phyloP scores from a whole-genome alignment of 257 asterid genomes.

The Handroanthus guayacan region DNA sequence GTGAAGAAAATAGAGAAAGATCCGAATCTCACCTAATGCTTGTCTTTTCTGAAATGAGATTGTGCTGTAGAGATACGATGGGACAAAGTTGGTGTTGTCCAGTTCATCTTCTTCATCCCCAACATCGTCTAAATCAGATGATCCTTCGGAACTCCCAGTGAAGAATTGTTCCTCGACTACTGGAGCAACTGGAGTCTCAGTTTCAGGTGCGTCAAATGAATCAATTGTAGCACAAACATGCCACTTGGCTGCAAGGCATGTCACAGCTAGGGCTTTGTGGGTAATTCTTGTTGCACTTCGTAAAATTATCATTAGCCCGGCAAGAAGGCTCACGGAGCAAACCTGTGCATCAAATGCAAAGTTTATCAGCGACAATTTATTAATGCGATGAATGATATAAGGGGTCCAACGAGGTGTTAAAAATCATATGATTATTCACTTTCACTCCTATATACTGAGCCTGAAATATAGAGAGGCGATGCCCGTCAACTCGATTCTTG shows the following conservation, averaged over 20 bases:
- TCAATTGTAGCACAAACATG: slow-evolving; percentile 88
- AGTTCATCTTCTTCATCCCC: slow-evolving; percentile 96
- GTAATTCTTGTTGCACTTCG: slow-evolving; percentile 90
- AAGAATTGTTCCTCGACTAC: slow-evolving; percentile 34
- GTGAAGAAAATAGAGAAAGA: neutral
- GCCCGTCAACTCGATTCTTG: too few species aligned
- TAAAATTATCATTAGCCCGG: slow-evolving; percentile 73
- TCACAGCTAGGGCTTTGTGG: slow-evolving; percentile 89
- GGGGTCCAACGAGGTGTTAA: neutral
- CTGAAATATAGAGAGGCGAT: too few species aligned
- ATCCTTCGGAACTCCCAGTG: slow-evolving; percentile 42
- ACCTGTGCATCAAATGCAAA: slow-evolving; percentile 53
- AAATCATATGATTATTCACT: neutral
- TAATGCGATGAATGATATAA: too few species aligned
- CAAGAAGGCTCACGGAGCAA: slow-evolving; percentile 84
- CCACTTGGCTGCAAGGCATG: slow-evolving; percentile 98
- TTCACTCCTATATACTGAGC: neutral
- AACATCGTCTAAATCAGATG: slow-evolving; percentile 72
- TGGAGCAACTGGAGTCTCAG: slow-evolving; percentile 54
- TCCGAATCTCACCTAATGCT: slow-evolving; percentile 69
- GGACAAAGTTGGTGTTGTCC: slow-evolving; percentile 69
- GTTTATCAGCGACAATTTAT: neutral
- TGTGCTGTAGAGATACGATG: slow-evolving; percentile 68
- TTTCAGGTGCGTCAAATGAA: slow-evolving; percentile 63
- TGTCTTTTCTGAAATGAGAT: slow-evolving; percentile 93